Percentiles rank a stretch among this genome's conserved stretches.
Evolutionary conservation across 176 grass and related monocot species (phyloP).

Genomic region (Musa acuminata): DNA sequence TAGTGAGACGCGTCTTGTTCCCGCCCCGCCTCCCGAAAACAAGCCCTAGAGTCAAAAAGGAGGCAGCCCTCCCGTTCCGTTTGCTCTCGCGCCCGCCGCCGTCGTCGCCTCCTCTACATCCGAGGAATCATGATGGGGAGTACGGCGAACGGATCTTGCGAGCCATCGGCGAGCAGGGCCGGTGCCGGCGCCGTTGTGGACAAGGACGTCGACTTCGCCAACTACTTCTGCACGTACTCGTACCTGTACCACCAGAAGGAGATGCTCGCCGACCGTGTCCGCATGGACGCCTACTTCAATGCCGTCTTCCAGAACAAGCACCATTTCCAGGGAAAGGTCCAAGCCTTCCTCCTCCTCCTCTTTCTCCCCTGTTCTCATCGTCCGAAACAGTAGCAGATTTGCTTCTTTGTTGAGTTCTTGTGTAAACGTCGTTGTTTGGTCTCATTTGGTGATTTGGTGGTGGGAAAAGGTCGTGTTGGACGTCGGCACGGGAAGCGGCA

Average conservation of each 20-base stretch:
- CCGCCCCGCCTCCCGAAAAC: background rate
- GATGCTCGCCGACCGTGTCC: slow-evolving; percentile 92
- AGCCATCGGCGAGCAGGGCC: background rate
- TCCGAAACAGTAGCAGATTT: background rate
- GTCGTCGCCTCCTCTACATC: too few species aligned
- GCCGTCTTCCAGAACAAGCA: slow-evolving; percentile 76
- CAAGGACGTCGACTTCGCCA: slow-evolving; percentile 92
- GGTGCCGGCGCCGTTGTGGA: slow-evolving; percentile 31
- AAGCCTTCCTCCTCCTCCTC: background rate
- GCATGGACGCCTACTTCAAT: slow-evolving; percentile 93
- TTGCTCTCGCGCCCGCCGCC: background rate
- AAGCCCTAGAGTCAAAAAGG: background rate
- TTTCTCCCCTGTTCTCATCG: background rate
- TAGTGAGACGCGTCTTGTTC: background rate
- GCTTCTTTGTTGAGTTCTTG: background rate
- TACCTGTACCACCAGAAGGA: slow-evolving; percentile 98
- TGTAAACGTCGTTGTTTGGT: background rate
- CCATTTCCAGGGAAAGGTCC: slow-evolving; percentile 81
- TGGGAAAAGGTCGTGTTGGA: slow-evolving; percentile 72
- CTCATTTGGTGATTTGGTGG: slow-evolving; percentile 18
- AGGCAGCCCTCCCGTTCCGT: background rate
- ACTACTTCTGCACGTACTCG: slow-evolving; percentile 96
- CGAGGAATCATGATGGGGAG: background rate
- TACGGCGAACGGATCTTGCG: background rate
- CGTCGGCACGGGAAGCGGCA: slow-evolving; percentile 91